Conservation (phyloP, 176 grass and related monocot species). For the Elymus sibiricus region DNA sequence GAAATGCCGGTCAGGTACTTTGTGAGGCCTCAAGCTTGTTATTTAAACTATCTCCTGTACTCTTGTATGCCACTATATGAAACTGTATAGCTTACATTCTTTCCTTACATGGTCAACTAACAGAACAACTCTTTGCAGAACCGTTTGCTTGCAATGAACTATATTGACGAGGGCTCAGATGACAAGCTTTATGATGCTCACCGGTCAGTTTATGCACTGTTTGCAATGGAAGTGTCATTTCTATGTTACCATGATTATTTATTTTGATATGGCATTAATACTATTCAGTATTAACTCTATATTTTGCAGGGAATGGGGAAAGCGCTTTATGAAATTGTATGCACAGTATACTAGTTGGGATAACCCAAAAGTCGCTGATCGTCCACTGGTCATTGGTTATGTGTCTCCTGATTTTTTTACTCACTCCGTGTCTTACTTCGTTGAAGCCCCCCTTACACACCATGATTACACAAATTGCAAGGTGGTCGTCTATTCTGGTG, state of each 20-base stretch:
- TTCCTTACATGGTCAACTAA: conserved; percentile 15
- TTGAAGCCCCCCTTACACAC: conserved; percentile 87
- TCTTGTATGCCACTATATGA: background rate
- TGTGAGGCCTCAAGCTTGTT: conserved; percentile 5
- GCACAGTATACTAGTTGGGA: conserved; percentile 84
- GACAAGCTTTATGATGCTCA: conserved; percentile 96
- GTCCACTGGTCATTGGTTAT: conserved; percentile 83
- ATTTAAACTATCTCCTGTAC: background rate
- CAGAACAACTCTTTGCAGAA: conserved; percentile 59
- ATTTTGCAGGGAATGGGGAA: conserved; percentile 88
- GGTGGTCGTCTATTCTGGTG: conserved; percentile 89
- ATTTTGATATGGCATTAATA: background rate
- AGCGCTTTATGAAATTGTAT: conserved; percentile 84
- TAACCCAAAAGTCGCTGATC: conserved; percentile 79
- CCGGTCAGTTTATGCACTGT: conserved; percentile 49
- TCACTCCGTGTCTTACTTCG: conserved; percentile 97
- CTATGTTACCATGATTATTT: conserved; percentile 5
- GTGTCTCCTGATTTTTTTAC: conserved; percentile 99
- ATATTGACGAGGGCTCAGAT: conserved; percentile 85
- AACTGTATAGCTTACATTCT: conserved; percentile 14
- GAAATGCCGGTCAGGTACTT: conserved; percentile 95
- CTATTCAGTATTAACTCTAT: conserved; percentile 2
- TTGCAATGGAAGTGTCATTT: conserved; percentile 11
- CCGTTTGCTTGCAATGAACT: conserved; percentile 97
- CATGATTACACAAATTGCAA: conserved; percentile 85